A percentile compares a stretch with the other conserved stretches of the same genome.
Conservation (phyloP, 2,329 filamentous ascomycete species). For the Aspergillus sp. region DNA sequence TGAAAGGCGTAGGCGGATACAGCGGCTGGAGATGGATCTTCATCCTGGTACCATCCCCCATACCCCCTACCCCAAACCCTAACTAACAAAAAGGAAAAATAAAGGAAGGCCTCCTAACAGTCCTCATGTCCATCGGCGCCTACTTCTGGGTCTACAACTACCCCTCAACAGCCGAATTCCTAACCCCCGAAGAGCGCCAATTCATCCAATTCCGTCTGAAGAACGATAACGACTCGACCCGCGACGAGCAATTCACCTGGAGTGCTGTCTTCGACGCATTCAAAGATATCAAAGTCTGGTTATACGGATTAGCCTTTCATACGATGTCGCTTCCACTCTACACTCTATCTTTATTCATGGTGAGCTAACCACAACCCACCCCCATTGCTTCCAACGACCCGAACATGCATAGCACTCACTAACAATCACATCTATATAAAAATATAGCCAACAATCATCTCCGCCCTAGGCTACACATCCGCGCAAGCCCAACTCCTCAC, state of each 20-base stretch:
- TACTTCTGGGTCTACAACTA: conserved; percentile 49
- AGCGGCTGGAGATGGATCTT: conserved; percentile 67
- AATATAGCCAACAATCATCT: conserved; percentile 45
- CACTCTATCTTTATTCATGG: conserved; percentile 42
- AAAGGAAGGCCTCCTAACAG: conserved; percentile 69
- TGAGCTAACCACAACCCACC: conserved; percentile 12
- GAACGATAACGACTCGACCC: conserved; percentile 68
- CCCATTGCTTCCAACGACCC: too few species aligned
- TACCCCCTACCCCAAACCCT: too few species aligned
- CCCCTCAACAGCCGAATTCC: conserved; percentile 44
- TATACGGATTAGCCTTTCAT: conserved; percentile 72
- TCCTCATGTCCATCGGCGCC: conserved; percentile 50
- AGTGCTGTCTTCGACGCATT: conserved; percentile 63
- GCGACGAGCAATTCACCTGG: conserved; percentile 70
- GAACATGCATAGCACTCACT: too few species aligned
- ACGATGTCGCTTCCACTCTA: conserved; percentile 66
- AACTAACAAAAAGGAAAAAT: too few species aligned
- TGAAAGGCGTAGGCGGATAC: conserved; percentile 51
- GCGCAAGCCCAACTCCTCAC: conserved; percentile 56
- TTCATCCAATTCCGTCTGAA: conserved; percentile 65
- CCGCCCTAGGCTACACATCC: conserved; percentile 43
- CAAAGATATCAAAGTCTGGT: conserved; percentile 69
- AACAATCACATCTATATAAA: background rate
- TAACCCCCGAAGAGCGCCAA: conserved; percentile 53
- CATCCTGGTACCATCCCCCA: conserved; percentile 48